phyloP scores from a whole-genome alignment of 2,329 filamentous ascomycete species.

The Penicillium brasilianum region DNA sequence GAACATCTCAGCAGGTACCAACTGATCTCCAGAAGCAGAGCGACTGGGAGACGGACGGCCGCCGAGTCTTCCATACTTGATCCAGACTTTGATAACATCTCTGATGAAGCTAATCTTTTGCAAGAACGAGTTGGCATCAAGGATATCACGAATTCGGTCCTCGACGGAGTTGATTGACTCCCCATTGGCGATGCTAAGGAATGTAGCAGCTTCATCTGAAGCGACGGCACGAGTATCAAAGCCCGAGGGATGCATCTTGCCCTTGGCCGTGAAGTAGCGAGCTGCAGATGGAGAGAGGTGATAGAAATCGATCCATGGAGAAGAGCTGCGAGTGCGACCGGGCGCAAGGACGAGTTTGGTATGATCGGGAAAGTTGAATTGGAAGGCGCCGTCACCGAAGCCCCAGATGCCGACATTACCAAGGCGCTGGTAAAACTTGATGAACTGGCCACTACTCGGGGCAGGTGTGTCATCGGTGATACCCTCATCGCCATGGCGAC shows the following conservation, averaged over 20 bases:
- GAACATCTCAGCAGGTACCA: conserved; percentile 38
- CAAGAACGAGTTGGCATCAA: conserved; percentile 52
- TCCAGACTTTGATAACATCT: conserved; percentile 49
- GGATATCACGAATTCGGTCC: conserved; percentile 47
- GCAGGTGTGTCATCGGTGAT: conserved; percentile 33
- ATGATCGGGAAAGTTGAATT: conserved; percentile 60
- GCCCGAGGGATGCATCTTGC: conserved; percentile 50
- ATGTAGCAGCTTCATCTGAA: conserved; percentile 48
- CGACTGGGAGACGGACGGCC: conserved; percentile 34
- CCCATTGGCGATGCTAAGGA: conserved; percentile 48
- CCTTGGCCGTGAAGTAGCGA: conserved; percentile 47
- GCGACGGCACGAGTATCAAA: conserved; percentile 50
- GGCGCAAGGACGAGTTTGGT: conserved; percentile 56
- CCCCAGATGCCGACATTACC: conserved; percentile 61
- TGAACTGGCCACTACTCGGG: conserved; percentile 45
- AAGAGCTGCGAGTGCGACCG: conserved; percentile 44
- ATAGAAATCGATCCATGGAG: conserved; percentile 55
- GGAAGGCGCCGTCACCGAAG: conserved; percentile 56
- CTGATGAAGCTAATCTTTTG: conserved; percentile 51
- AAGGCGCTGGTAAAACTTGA: conserved; percentile 58
- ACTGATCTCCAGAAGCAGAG: conserved; percentile 21
- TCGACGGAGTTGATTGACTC: conserved; percentile 40
- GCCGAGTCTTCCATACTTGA: conserved; percentile 45
- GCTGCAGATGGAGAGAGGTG: conserved; percentile 54
- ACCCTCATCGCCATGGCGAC: conserved; percentile 46